These are phyloP conservation scores for Aspergillus uvarum DNA, from an alignment of 2,329 filamentous ascomycete species.

Conservation along the genomic window DNA sequence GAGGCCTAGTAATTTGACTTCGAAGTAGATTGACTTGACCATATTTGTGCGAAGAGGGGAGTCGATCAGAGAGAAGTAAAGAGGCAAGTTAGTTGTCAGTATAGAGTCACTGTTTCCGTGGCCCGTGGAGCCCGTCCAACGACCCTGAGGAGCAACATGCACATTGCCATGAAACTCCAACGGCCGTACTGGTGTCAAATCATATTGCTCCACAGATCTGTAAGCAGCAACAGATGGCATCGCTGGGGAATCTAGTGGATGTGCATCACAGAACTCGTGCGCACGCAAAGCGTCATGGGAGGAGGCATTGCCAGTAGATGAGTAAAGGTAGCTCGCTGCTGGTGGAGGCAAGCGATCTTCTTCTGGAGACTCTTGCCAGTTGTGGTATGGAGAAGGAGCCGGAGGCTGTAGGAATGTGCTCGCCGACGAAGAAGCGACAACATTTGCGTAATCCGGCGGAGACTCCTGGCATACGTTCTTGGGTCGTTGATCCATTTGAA, in stretches of 20 bases:
- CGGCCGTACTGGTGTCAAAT: constrained; percentile 48
- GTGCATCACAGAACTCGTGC: constrained; percentile 54
- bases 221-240: constrained; percentile 45
- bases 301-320: constrained; percentile 58
- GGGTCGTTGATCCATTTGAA: neutral
- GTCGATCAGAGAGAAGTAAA: constrained; percentile 55
- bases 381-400: constrained; percentile 56
- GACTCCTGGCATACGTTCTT: neutral
- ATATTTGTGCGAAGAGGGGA: constrained; percentile 48
- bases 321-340: constrained; percentile 52
- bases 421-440: neutral
- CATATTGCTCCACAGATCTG: constrained; percentile 42
- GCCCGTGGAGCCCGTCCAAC: constrained; percentile 48
- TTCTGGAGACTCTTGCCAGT: constrained; percentile 61
- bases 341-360: constrained; percentile 61
- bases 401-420: constrained; percentile 26
- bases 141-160: constrained; percentile 33
- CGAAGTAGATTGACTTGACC: constrained; percentile 60
- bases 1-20: constrained; percentile 53
- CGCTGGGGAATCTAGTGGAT: constrained; percentile 53
- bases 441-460: neutral
- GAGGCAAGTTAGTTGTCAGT: constrained; percentile 55
- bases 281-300: constrained; percentile 55
- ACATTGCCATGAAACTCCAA: constrained; percentile 45
- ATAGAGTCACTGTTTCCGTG: constrained; percentile 50